phyloP scores from a whole-genome alignment of 306 rosid genomes.

The Cucumis cinereus region DNA sequence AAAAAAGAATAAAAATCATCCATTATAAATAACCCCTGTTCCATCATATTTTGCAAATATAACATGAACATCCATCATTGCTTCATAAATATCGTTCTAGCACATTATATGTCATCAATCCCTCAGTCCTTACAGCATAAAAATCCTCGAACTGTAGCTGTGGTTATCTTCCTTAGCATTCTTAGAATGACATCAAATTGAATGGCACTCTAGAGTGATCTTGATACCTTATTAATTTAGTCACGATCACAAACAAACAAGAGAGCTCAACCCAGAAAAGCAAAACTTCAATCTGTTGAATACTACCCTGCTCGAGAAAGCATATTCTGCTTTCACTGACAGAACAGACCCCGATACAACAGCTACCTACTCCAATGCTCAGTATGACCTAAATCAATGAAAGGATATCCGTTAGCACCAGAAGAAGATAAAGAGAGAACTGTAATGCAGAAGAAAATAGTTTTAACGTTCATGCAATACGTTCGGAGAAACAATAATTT shows the following conservation, averaged over 20 bases:
- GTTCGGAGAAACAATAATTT: not conserved
- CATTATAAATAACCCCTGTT: slow-evolving; percentile 8
- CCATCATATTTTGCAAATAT: not conserved
- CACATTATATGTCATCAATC: slow-evolving; percentile 17
- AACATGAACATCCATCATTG: not conserved
- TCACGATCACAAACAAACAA: not conserved
- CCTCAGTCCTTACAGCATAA: slow-evolving; percentile 1
- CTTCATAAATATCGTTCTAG: slow-evolving; percentile 7
- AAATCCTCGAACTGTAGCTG: slow-evolving; percentile 11
- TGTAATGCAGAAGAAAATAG: not conserved
- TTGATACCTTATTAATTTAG: slow-evolving; percentile 2
- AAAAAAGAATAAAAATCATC: not conserved
- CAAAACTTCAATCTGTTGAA: slow-evolving; percentile 6
- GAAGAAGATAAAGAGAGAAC: not conserved
- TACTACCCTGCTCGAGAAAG: not conserved
- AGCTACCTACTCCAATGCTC: slow-evolving; percentile 14
- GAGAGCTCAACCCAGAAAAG: not conserved
- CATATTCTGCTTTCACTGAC: not conserved
- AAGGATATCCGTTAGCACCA: slow-evolving; percentile 8
- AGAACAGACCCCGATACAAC: slow-evolving; percentile 10
- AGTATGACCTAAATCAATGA: slow-evolving; percentile 35
- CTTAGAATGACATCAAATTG: slow-evolving; percentile 19
- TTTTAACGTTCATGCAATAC: not conserved
- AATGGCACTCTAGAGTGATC: slow-evolving; percentile 15
- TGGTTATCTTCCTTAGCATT: slow-evolving; percentile 17